Evolutionary conservation across 2,329 filamentous ascomycete species (phyloP).

Genomic region (Neofusicoccum parvum): DNA sequence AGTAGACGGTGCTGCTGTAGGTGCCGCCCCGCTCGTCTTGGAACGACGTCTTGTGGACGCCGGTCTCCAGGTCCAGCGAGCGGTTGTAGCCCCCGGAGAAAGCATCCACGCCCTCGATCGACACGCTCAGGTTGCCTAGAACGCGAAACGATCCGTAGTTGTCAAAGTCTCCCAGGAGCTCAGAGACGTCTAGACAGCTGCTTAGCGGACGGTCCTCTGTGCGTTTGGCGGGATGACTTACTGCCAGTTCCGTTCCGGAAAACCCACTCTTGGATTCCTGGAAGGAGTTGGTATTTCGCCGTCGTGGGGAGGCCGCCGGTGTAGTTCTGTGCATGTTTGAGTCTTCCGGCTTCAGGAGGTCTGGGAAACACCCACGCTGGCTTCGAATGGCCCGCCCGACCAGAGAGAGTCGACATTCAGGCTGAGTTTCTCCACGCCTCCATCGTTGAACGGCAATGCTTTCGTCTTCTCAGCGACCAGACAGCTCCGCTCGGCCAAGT

Average conservation of each 20-base stretch:
- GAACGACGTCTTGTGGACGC: slow-evolving; percentile 40
- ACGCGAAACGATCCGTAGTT: slow-evolving; percentile 53
- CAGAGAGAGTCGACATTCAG: slow-evolving; percentile 55
- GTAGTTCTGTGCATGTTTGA: slow-evolving; percentile 39
- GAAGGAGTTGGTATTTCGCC: slow-evolving; percentile 39
- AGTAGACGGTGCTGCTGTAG: slow-evolving; percentile 47
- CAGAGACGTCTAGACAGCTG: slow-evolving; percentile 31
- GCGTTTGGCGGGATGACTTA: background rate
- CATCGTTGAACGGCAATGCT: slow-evolving; percentile 49
- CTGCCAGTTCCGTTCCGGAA: slow-evolving; percentile 47
- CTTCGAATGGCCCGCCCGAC: slow-evolving; percentile 54
- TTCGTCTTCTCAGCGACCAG: slow-evolving; percentile 4
- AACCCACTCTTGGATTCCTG: slow-evolving; percentile 49
- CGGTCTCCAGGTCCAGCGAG: slow-evolving; percentile 48
- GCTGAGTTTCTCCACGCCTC: slow-evolving; percentile 46
- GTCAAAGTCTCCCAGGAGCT: slow-evolving; percentile 42
- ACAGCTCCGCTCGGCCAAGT: no score
- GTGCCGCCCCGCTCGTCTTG: slow-evolving; percentile 28
- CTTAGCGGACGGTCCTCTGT: background rate
- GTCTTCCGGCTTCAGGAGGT: no score
- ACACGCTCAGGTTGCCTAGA: slow-evolving; percentile 50
- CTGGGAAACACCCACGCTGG: slow-evolving; percentile 32
- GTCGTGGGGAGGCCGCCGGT: slow-evolving; percentile 50
- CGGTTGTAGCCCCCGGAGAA: slow-evolving; percentile 42
- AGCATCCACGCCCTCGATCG: slow-evolving; percentile 35